Percentiles rank a stretch among this genome's conserved stretches.
Evolutionary conservation across 208 protist genomes (phyloP).

Genomic region (Acanthamoeba healyi): DNA sequence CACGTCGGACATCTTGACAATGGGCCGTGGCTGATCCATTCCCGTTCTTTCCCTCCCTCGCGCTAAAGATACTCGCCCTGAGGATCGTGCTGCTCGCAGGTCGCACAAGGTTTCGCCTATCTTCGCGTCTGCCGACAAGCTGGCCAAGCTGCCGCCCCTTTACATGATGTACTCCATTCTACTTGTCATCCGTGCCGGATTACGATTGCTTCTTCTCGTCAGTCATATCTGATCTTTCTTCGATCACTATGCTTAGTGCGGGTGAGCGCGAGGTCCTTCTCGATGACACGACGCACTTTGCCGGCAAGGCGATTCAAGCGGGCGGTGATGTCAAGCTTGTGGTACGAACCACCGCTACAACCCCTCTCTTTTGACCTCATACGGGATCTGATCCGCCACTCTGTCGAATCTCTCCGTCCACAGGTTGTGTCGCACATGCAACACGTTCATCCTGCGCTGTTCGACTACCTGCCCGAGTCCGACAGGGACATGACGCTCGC

Average conservation of each 20-base stretch:
- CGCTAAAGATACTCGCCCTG: background rate
- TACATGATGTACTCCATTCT: slow-evolving; percentile 41
- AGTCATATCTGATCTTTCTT: background rate
- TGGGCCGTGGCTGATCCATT: background rate
- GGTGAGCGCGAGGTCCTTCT: slow-evolving; percentile 24
- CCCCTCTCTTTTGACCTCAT: background rate
- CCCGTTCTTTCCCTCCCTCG: background rate
- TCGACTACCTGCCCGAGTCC: slow-evolving; percentile 20
- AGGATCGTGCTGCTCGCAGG: background rate
- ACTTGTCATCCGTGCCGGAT: too few relatives aligned
- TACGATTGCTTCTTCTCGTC: background rate
- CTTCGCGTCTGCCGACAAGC: slow-evolving; percentile 1
- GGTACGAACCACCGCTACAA: background rate
- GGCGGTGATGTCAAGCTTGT: slow-evolving; percentile 40
- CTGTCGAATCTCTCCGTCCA: too few relatives aligned
- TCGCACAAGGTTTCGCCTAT: slow-evolving; percentile 37
- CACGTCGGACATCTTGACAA: background rate
- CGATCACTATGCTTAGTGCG: background rate
- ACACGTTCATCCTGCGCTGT: slow-evolving; percentile 52
- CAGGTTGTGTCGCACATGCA: slow-evolving; percentile 57
- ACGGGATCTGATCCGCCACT: background rate
- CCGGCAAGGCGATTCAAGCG: background rate
- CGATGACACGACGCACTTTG: slow-evolving; percentile 60
- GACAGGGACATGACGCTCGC: background rate
- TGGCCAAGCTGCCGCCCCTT: slow-evolving; percentile 31